These are phyloP conservation scores for Chiua sp. DNA, from an alignment of 1,284 basidiomycete genomes.

Conservation along the genomic window DNA sequence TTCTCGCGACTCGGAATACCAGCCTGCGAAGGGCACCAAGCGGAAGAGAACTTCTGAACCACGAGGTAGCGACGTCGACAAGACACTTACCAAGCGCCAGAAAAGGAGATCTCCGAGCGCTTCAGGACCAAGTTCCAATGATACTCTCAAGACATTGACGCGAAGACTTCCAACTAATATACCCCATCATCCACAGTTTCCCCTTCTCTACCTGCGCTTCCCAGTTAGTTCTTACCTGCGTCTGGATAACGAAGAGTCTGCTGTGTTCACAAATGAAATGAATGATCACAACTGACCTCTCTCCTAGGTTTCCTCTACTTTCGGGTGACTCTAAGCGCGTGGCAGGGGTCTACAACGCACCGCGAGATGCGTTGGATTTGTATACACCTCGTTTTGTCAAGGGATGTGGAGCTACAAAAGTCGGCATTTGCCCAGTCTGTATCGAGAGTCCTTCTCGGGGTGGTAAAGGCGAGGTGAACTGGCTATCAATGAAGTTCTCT, in stretches of 20 bases:
- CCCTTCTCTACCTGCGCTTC: slow-evolving; percentile 69
- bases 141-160: slow-evolving; percentile 4
- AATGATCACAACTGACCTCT: slow-evolving; percentile 3
- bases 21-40: slow-evolving; percentile 29
- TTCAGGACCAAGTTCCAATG: neutral
- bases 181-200: slow-evolving; percentile 51
- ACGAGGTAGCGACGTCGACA: slow-evolving; percentile 12
- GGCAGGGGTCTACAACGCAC: slow-evolving; percentile 62
- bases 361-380: slow-evolving; percentile 62
- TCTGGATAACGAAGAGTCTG: slow-evolving; percentile 35
- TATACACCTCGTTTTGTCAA: slow-evolving; percentile 82
- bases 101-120: slow-evolving; percentile 4
- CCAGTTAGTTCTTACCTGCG: slow-evolving; percentile 61
- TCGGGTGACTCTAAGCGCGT: slow-evolving; percentile 43
- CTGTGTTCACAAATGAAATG: slow-evolving; percentile 7
- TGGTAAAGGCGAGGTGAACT: slow-evolving; percentile 65
- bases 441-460: slow-evolving; percentile 64
- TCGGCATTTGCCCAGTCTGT: slow-evolving; percentile 81
- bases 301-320: slow-evolving; percentile 39
- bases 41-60: slow-evolving; percentile 22
- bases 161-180: slow-evolving; percentile 57
- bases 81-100: slow-evolving; percentile 16
- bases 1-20: slow-evolving; percentile 10
- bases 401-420: slow-evolving; percentile 70
- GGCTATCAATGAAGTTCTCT: slow-evolving; percentile 81